Evolutionary conservation across 345 rosid species (phyloP), one percentile per base, ranked within the genome.

Genomic region (Syzygium jambos): DNA sequence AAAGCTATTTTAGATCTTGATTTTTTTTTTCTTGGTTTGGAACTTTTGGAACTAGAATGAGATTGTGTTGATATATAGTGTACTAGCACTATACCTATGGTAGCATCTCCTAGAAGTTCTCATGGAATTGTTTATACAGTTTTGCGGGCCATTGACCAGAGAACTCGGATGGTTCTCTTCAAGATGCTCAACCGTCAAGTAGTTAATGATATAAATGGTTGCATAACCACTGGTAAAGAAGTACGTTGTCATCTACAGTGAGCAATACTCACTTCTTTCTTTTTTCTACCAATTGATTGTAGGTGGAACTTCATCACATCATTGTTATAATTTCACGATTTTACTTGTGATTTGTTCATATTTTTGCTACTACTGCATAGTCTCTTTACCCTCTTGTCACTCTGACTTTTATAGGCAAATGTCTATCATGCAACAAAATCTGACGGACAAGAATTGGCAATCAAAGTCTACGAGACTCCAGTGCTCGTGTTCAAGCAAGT

Each of bases 141-240:
- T 92, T 22, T 90, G 7, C 91, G 96, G 99, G 98, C 94, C 86
- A 93, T 97, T 86, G 98, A 97, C 90, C 96, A 96, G 6, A 94
- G 97, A 89, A 97, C 99, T 5, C 95, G 98, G 29, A 95, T 94
- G 97, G 97, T 95, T 86, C 90, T 97, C 54, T 97, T 95, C 91
- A 97, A 97, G 90, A 95, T 96, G 98, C 91, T 97, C 85, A 95
- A 96, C 87, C 93, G 96, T 0, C 96, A 95, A 59, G 93, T 96
- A 6, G 95, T 95, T 88, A 87, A 94, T 82, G 96, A 95, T 85
- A 95, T 97, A 30, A 97, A 95, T 85, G 98, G 98, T 49, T 97
- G 99, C 92, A 96, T 97, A 83, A 95, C 98, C 2, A 97, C 99
- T 23, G 99, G 98, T 61, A 97, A 95, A 93, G 99, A 97, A 93